phyloP scores from a whole-genome alignment of 2,329 filamentous ascomycete genomes.

The Scedosporium dehoogii region DNA sequence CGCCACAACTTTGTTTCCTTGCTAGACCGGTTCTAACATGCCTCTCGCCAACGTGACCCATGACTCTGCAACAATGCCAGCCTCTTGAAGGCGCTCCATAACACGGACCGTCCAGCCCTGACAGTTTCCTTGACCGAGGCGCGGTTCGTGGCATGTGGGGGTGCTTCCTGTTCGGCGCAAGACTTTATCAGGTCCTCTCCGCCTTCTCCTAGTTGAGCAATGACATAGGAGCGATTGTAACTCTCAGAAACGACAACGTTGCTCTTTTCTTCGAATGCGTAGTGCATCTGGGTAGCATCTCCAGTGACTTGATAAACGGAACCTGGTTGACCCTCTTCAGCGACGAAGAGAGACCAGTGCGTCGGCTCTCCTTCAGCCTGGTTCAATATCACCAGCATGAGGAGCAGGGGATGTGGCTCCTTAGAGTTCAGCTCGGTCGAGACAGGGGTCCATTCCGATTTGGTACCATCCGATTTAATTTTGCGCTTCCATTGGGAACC shows the following conservation, averaged over 20 bases:
- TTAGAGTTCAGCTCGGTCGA: neutral
- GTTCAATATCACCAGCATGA: neutral
- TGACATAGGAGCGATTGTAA: neutral
- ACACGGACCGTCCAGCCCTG: constrained; percentile 4
- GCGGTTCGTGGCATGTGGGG: neutral
- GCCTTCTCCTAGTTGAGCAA: neutral
- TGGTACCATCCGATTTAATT: neutral
- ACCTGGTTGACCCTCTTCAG: neutral
- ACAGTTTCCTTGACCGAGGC: neutral
- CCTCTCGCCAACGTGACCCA: neutral
- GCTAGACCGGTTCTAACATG: neutral
- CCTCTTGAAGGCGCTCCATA: neutral
- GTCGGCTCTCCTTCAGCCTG: constrained; percentile 1
- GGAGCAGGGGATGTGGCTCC: neutral
- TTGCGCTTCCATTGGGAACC: neutral
- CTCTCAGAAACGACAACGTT: neutral
- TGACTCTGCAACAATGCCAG: neutral
- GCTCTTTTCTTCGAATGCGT: neutral
- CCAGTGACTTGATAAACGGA: neutral
- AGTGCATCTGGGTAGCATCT: neutral
- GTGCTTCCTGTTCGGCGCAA: neutral
- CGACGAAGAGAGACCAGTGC: constrained; percentile 1
- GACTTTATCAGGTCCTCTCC: neutral
- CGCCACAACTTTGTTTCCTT: neutral
- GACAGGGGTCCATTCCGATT: neutral